These are phyloP conservation scores for Eimeria necatrix DNA, from an alignment of 169 alveolate genomes.

Conservation along the genomic window DNA sequence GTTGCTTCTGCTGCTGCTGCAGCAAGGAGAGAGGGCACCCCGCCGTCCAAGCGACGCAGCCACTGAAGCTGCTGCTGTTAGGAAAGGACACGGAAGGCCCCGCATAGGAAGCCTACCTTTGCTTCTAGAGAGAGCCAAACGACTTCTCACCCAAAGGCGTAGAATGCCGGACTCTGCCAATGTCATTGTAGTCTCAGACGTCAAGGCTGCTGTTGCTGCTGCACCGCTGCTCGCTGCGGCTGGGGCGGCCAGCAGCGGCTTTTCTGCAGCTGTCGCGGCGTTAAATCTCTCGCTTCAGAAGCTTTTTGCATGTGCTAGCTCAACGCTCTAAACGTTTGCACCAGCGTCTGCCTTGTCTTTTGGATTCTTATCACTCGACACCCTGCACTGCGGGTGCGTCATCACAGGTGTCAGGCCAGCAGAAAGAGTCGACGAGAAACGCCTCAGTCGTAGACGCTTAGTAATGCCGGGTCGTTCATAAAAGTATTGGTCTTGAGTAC, in stretches of 20 bases:
- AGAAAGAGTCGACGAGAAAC: too few species aligned
- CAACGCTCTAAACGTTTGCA: conserved; percentile 28
- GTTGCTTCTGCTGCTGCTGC: conserved; percentile 67
- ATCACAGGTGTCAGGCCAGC: too few species aligned
- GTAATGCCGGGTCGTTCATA: too few species aligned
- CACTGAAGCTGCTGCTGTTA: conserved; percentile 73
- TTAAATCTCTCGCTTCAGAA: conserved; percentile 21
- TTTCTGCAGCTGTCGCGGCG: conserved; percentile 68
- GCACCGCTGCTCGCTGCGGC: conserved; percentile 77
- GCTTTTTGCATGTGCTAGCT: conserved; percentile 25
- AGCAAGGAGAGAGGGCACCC: conserved; percentile 44
- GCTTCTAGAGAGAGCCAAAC: conserved; percentile 76
- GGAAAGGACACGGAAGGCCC: conserved; percentile 76
- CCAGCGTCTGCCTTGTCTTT: conserved; percentile 65
- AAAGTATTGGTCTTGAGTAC: too few species aligned
- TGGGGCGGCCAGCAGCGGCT: conserved; percentile 73
- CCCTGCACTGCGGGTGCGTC: conserved; percentile 53
- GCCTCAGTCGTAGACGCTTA: too few species aligned
- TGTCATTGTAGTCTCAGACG: conserved; percentile 74
- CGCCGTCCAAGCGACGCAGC: conserved; percentile 75
- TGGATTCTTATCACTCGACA: conserved; percentile 4
- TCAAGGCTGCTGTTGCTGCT: conserved; percentile 78
- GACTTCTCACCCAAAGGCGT: conserved; percentile 79
- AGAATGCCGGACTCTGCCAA: conserved; percentile 79
- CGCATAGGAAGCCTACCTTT: conserved; percentile 70